Percentiles rank a stretch among this genome's conserved stretches.
phyloP scores from a whole-genome alignment of 2,329 filamentous ascomycete species.

The Venturia carpophila region DNA sequence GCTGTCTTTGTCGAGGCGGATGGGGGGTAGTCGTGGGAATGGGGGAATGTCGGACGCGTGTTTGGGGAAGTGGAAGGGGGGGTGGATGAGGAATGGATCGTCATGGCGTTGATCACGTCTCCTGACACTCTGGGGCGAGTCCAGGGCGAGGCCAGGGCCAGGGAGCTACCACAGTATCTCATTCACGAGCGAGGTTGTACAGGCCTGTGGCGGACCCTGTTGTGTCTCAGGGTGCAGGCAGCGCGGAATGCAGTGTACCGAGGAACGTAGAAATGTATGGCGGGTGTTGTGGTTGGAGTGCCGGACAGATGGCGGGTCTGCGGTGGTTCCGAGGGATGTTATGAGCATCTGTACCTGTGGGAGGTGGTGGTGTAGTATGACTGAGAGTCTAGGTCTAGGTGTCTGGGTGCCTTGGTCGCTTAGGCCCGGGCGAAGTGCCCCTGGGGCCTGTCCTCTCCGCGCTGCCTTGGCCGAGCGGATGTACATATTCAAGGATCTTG shows the following conservation, averaged over 20 bases:
- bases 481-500: background rate
- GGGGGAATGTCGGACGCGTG: conserved; percentile 6
- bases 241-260: conserved; percentile 5
- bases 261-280: background rate
- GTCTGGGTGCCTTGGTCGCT: background rate
- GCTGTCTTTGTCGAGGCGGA: background rate
- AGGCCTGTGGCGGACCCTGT: too few species aligned
- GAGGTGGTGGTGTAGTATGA: background rate
- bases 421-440: too few species aligned
- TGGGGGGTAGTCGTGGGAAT: background rate
- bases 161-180: background rate
- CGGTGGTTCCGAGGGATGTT: background rate
- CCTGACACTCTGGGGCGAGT: background rate
- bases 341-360: background rate
- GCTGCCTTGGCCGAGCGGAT: background rate
- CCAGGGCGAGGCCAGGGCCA: background rate
- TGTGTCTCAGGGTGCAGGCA: too few species aligned
- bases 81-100: conserved; percentile 10
- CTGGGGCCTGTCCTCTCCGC: background rate
- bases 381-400: background rate
- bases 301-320: background rate
- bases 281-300: background rate
- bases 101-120: background rate
- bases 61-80: conserved; percentile 4
- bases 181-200: background rate